These are phyloP conservation scores for Pleurotus pulmonarius DNA, from an alignment of 768 basidiomycete genomes.

Conservation along the genomic window DNA sequence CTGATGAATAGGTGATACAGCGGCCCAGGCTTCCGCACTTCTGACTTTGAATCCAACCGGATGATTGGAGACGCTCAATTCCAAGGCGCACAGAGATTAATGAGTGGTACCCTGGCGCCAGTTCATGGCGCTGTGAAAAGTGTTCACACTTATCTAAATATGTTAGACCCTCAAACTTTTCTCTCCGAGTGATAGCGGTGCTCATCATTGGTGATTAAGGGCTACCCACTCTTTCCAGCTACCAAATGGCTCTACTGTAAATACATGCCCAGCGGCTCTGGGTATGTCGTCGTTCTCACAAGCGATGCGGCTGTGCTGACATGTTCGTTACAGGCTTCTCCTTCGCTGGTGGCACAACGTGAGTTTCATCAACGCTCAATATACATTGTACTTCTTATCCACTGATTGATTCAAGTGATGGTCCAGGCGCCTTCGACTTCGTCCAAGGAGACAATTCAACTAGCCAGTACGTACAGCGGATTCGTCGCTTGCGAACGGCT, in stretches of 20 bases:
- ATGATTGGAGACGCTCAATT: conserved; percentile 72
- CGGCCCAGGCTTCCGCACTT: conserved; percentile 72
- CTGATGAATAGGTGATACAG: conserved; percentile 27
- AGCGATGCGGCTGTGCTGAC: conserved; percentile 1
- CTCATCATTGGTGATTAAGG: conserved; percentile 31
- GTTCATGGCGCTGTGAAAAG: conserved; percentile 62
- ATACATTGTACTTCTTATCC: background rate
- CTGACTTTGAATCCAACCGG: conserved; percentile 72
- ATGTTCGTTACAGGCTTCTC: conserved; percentile 47
- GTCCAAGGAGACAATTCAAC: conserved; percentile 70
- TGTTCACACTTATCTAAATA: conserved; percentile 68
- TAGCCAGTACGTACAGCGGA: conserved; percentile 38
- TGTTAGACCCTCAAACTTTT: conserved; percentile 39
- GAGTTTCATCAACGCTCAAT: conserved; percentile 17
- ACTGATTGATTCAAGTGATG: conserved; percentile 45
- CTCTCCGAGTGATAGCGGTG: background rate
- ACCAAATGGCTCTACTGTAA: conserved; percentile 60
- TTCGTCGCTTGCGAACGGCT: background rate
- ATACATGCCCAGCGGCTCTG: conserved; percentile 77
- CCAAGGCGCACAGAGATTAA: conserved; percentile 60
- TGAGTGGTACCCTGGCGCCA: conserved; percentile 43
- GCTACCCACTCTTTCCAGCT: conserved; percentile 60
- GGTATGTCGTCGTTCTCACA: conserved; percentile 36
- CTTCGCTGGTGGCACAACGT: conserved; percentile 83
- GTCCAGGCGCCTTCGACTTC: conserved; percentile 78